These are phyloP conservation scores for Fusarium virguliforme DNA, from an alignment of 2,329 filamentous ascomycete genomes.

Conservation along the genomic window DNA sequence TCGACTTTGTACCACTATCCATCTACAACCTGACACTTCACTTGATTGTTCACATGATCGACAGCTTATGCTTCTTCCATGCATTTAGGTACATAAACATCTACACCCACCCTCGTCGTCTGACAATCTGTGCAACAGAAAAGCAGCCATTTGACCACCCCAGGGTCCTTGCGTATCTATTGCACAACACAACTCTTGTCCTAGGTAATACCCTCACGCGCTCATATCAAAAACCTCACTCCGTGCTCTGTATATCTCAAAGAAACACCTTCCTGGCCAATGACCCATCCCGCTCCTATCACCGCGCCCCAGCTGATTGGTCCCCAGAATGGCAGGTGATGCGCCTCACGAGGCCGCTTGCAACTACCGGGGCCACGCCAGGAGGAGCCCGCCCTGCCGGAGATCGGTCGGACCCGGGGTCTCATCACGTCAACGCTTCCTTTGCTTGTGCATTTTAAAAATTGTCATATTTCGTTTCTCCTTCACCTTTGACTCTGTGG, in stretches of 20 bases:
- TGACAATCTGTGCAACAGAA: constrained; percentile 3
- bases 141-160: constrained; percentile 12
- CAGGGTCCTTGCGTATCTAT: neutral
- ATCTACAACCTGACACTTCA: neutral
- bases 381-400: constrained; percentile 17
- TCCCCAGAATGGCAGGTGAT: constrained; percentile 44
- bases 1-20: neutral
- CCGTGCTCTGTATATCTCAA: neutral
- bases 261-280: constrained; percentile 12
- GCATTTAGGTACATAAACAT: neutral
- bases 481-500: neutral
- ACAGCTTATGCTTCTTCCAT: neutral
- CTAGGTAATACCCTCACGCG: neutral
- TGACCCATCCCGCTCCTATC: neutral
- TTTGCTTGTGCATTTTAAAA: constrained; percentile 25
- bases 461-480: neutral
- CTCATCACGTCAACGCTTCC: constrained; percentile 45
- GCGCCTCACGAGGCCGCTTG: constrained; percentile 49
- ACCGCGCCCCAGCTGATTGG: constrained; percentile 42
- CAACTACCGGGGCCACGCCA: constrained; percentile 43
- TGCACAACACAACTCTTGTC: neutral
- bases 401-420: constrained; percentile 35
- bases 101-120: neutral
- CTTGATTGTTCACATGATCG: neutral
- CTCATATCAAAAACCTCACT: neutral